Evolutionary conservation across 2,329 filamentous ascomycete species (phyloP), one percentile per base, ranked within the genome.

Genomic region (Alternaria sp.): DNA sequence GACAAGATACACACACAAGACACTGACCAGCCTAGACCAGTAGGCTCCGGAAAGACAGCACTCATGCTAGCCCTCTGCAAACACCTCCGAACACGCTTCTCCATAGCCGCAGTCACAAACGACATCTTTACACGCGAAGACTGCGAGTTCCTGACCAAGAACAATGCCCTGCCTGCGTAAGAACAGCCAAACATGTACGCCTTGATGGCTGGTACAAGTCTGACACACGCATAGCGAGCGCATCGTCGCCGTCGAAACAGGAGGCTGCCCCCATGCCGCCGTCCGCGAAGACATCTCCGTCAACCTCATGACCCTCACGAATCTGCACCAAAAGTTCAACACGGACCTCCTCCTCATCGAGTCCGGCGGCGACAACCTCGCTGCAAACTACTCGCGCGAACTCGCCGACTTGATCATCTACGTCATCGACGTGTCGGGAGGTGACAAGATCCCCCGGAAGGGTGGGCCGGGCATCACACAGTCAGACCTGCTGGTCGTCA

Each of bases 51-150:
- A 74, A 99, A 99, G 80, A 98, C 95, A 0, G 95, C 95, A 17
- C 86, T 98, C 28, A 98, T 99, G 94, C 88, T 97, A 10, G 90
- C 91, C 37, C 90, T 98, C 68, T 97, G 93, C 82, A 88, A 88
- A 34, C 89, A 90, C 7, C 88, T 99, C 6, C 90, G 95, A 61
- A 84, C 88, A 50, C 83, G 86, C 54, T 93, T 91, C 85, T 92
- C 89, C 74, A 90, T 99, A 72, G 95, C 95, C 0, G 95, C 93
- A 60, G 94, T 99, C 23, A 99, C 95, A 49, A 98, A 98, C 84
- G 94, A 98, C 83, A 98, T 98, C 83, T 98, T 98, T 84, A 98
- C 94, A 23, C 90, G 84, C 65, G 95, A 99, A 81, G 95, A 99
- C 83, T 93, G 93, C 82, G 95, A 98, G 80, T 99, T 99, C 82